Evolutionary conservation across 805 yeast genomes (phyloP), one percentile per base, ranked within the genome.

Genomic region (Hermanozyma aechmeae): DNA sequence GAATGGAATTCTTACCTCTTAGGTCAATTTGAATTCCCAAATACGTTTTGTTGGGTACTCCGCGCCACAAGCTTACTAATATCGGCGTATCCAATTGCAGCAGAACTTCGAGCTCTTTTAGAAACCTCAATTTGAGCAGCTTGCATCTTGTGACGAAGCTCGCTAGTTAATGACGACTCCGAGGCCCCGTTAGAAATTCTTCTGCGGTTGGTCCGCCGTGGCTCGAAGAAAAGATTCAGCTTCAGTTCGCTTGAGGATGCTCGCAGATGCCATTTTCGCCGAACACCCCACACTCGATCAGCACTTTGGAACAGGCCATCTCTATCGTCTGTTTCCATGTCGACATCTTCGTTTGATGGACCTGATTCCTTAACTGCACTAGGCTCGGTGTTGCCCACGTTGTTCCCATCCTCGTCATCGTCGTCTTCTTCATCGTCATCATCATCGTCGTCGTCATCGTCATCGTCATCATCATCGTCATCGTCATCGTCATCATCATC

Each of bases 351-450:
- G 6, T 12, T 12, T 2, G 22, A 25, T 6, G 13, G 6, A 30
- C 29, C 26, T 12, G 19, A 10, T 11, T 12, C 15, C 26, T 25
- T 26, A 3, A 21, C 38, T 14, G 12, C 13, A 26, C 21, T 23
- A n/a, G 24, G 29, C 5, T 19, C 26, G 9, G 28, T 27, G 14
- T 23, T 45, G 5, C 38, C 43, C 12, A 38, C 28, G 11, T 38
- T 31, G 20, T 37, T 41, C 7, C 32, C 32, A 9, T 31, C 45
- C 5, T 29, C 36, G 11, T 39, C 51, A 13, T 46, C 57, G 12
- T 47, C 34, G 27, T 50, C n/a, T n/a, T n/a, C 56, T 23, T 52
- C 48, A n/a, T 40, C 44, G 17, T 39, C 37, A 11, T 34, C n/a
- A n/a, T n/a, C n/a, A n/a, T 25, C 32, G n/a, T n/a, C n/a, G n/a